These are phyloP conservation scores for Stagonosporopsis rhizophila DNA, from an alignment of 2,329 filamentous ascomycete genomes.

Conservation along the genomic window DNA sequence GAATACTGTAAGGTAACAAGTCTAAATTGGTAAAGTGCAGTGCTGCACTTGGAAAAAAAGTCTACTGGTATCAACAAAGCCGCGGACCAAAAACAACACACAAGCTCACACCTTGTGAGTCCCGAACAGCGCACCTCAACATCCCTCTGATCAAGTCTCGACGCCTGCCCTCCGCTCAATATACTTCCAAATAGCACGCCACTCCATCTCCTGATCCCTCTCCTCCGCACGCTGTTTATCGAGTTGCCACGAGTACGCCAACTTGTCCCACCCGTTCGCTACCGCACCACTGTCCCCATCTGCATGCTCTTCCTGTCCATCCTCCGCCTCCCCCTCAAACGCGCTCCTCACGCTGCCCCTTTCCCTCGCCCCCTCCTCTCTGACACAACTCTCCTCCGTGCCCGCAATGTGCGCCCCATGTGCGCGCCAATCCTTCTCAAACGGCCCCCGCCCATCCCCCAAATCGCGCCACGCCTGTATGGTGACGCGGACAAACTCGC, in stretches of 20 bases:
- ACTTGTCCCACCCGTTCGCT: not conserved
- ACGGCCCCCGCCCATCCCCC: slow-evolving; percentile 32
- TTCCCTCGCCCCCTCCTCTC: slow-evolving; percentile 13
- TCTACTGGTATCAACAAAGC: too few species aligned
- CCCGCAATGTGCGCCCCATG: slow-evolving; percentile 32
- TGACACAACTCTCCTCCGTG: not conserved
- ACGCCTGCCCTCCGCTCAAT: slow-evolving; percentile 4
- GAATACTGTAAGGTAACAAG: too few species aligned
- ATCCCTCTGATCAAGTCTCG: too few species aligned
- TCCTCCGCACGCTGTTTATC: not conserved
- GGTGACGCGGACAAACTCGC: slow-evolving; percentile 22
- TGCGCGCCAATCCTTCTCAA: slow-evolving; percentile 36
- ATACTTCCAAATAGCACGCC: slow-evolving; percentile 12
- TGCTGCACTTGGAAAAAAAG: too few species aligned
- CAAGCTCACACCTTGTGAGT: too few species aligned
- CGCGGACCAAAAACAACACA: too few species aligned
- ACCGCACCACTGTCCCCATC: not conserved
- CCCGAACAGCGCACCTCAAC: too few species aligned
- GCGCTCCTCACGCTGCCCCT: slow-evolving; percentile 26
- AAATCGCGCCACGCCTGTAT: slow-evolving; percentile 39
- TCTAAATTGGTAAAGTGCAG: too few species aligned
- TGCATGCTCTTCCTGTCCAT: too few species aligned
- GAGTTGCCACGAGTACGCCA: slow-evolving; percentile 5
- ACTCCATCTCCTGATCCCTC: slow-evolving; percentile 8
- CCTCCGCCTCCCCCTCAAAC: slow-evolving; percentile 23